Conservation (phyloP, 306 rosid genomes). For the Glycine soja region DNA sequence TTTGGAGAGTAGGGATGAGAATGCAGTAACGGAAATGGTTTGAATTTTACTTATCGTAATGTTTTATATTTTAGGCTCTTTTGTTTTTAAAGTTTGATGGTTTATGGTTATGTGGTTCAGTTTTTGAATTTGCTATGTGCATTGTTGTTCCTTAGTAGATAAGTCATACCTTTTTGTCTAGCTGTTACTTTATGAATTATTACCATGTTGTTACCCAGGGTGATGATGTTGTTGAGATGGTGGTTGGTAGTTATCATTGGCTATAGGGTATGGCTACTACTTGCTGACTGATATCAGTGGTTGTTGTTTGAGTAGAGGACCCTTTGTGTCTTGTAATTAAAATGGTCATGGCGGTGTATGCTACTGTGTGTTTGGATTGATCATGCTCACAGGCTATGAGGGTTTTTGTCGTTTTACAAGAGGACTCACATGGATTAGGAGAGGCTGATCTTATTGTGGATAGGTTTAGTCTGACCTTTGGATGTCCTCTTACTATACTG, state of each 20-base stretch:
- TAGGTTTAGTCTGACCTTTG: constrained; percentile 1
- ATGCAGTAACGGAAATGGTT: neutral
- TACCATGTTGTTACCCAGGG: neutral
- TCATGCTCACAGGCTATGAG: constrained; percentile 21
- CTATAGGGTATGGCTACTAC: neutral
- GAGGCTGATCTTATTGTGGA: neutral
- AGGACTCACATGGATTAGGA: constrained; percentile 6
- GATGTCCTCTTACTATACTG: too few species aligned
- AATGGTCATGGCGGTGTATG: neutral
- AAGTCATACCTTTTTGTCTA: neutral
- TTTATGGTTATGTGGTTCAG: too few species aligned
- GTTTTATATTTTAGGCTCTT: neutral
- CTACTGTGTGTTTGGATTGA: neutral
- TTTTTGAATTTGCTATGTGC: neutral
- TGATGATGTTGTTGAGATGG: constrained; percentile 14
- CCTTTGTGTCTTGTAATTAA: neutral
- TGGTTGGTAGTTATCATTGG: constrained; percentile 5
- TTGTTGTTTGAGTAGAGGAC: constrained; percentile 30
- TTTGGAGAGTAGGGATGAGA: neutral
- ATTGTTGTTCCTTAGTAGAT: neutral
- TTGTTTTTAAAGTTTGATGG: neutral
- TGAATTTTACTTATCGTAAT: neutral
- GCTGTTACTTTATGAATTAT: constrained; percentile 11
- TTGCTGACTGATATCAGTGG: constrained; percentile 9
- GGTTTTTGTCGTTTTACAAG: neutral